These are phyloP conservation scores for Xylariaceae sp. DNA, from an alignment of 2,329 filamentous ascomycete genomes.

Conservation along the genomic window DNA sequence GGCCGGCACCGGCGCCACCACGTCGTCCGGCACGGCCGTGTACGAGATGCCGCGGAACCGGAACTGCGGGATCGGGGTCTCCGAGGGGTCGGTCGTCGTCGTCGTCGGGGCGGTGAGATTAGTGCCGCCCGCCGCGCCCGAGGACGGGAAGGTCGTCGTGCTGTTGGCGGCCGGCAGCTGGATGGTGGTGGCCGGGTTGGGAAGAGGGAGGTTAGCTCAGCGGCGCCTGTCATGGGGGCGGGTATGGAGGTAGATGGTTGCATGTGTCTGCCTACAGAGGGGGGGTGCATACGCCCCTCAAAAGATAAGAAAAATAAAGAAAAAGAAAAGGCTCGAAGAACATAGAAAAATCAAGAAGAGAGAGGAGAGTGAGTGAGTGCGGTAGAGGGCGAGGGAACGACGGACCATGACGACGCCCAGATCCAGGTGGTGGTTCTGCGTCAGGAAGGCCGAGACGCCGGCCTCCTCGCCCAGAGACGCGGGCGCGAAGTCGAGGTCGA, in stretches of 20 bases:
- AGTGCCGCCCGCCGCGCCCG: slow-evolving; percentile 1
- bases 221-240: too few relatives aligned
- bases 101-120: background rate
- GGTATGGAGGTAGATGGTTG: too few relatives aligned
- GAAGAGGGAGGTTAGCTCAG: too few relatives aligned
- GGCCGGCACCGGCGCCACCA: slow-evolving; percentile 30
- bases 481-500: slow-evolving; percentile 37
- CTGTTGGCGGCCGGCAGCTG: slow-evolving; percentile 24
- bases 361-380: too few relatives aligned
- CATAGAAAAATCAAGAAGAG: too few relatives aligned
- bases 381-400: too few relatives aligned
- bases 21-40: slow-evolving; percentile 28
- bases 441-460: slow-evolving; percentile 45
- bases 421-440: slow-evolving; percentile 45
- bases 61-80: slow-evolving; percentile 31
- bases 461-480: slow-evolving; percentile 36
- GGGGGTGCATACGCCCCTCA: too few relatives aligned
- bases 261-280: too few relatives aligned
- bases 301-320: too few relatives aligned
- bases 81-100: slow-evolving; percentile 3
- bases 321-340: too few relatives aligned
- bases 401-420: slow-evolving; percentile 34
- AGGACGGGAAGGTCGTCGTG: slow-evolving; percentile 14
- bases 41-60: slow-evolving; percentile 38
- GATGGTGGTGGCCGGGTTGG: too few relatives aligned